Conservation (phyloP, 345 rosid genomes). For the Salix suchowensis region DNA sequence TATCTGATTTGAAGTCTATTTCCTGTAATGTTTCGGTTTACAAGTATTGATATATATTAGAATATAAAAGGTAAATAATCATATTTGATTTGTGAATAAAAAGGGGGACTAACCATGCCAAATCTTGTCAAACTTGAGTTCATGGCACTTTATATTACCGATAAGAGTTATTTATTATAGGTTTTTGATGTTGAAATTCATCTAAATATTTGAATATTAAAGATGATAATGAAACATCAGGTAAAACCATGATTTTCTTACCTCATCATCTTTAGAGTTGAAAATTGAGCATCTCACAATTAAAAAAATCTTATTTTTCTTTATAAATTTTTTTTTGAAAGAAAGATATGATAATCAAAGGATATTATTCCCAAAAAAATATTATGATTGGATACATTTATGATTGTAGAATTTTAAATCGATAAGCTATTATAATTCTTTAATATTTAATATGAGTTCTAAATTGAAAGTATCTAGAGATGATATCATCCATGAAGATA, state of each 20-base stretch:
- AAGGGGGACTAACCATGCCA: too few relatives aligned
- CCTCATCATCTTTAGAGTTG: background rate
- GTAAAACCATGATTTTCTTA: background rate
- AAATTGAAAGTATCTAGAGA: background rate
- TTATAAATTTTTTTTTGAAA: background rate
- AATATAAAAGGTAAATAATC: too few relatives aligned
- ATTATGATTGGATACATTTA: background rate
- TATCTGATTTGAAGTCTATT: too few relatives aligned
- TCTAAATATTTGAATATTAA: too few relatives aligned
- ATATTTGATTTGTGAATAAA: too few relatives aligned
- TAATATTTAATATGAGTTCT: background rate
- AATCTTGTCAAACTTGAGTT: too few relatives aligned
- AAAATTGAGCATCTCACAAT: background rate
- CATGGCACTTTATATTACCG: too few relatives aligned
- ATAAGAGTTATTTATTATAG: too few relatives aligned
- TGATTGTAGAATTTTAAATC: constrained; percentile 1
- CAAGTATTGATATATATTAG: too few relatives aligned
- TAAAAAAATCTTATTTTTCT: background rate
- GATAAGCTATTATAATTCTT: background rate
- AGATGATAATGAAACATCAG: too few relatives aligned
- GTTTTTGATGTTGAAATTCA: too few relatives aligned
- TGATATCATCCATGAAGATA: background rate
- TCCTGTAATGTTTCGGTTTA: too few relatives aligned
- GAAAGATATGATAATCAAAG: background rate
- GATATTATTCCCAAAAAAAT: background rate